phyloP scores from a whole-genome alignment of 805 yeast species.

The Kodamaea laetipori region DNA sequence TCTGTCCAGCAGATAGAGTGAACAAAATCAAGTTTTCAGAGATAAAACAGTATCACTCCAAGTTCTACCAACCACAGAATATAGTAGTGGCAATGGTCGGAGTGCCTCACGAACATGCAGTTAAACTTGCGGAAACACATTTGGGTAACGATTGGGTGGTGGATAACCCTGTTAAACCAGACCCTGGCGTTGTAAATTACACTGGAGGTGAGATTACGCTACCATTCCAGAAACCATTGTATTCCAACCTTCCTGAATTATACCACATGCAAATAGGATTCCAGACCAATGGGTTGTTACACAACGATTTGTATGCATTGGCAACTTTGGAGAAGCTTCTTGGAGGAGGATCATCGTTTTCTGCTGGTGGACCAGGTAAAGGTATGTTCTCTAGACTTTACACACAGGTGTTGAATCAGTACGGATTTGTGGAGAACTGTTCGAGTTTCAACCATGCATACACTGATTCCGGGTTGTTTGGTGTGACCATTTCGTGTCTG shows the following conservation, averaged over 20 bases:
- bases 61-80: slow-evolving; percentile 75
- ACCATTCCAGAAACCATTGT: slow-evolving; percentile 43
- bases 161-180: slow-evolving; percentile 16
- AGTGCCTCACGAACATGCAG: slow-evolving; percentile 67
- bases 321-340: slow-evolving; percentile 87
- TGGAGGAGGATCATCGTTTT: slow-evolving; percentile 97
- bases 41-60: slow-evolving; percentile 60
- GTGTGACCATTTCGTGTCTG: slow-evolving; percentile 79
- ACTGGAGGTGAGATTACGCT: slow-evolving; percentile 51
- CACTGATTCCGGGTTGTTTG: slow-evolving; percentile 88
- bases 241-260: slow-evolving; percentile 66
- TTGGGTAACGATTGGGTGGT: slow-evolving; percentile 58
- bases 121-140: slow-evolving; percentile 59
- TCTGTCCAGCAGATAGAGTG: slow-evolving; percentile 75
- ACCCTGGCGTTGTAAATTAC: slow-evolving; percentile 59
- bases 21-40: slow-evolving; percentile 53
- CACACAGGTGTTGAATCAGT: slow-evolving; percentile 86
- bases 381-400: slow-evolving; percentile 96
- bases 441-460: slow-evolving; percentile 86
- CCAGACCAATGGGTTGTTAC: slow-evolving; percentile 80
- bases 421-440: slow-evolving; percentile 88
- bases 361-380: slow-evolving; percentile 99
- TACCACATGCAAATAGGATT: slow-evolving; percentile 85
- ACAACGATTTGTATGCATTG: slow-evolving; percentile 85
- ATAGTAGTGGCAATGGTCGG: slow-evolving; percentile 89